Percentiles rank a stretch among this genome's conserved stretches.
Evolutionary conservation across 1,139 yeast species (phyloP).

Genomic region (Maudiozyma humilis): DNA sequence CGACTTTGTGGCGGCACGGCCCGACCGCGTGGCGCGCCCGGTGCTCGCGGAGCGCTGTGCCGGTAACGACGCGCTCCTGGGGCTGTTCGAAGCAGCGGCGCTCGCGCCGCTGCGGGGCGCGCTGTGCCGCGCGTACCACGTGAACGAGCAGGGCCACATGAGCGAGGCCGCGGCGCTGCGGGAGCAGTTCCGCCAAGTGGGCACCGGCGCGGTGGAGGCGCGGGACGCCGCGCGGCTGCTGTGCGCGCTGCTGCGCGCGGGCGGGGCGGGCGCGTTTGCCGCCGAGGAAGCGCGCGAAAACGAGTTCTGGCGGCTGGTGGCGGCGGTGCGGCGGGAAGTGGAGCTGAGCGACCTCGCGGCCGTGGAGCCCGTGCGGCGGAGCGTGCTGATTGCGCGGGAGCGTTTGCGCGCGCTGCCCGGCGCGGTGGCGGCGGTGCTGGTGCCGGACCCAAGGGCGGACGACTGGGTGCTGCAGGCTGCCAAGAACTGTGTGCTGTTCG

Average conservation of each 20-base stretch:
- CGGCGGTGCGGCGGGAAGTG: constrained; percentile 1
- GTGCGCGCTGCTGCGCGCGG: not conserved
- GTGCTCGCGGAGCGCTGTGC: not conserved
- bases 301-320: not conserved
- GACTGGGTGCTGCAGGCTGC: constrained; percentile 12
- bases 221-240: not conserved
- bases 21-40: too few species aligned
- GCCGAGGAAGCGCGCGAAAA: not conserved
- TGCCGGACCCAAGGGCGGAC: constrained; percentile 23
- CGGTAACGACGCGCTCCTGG: not conserved
- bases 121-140: not conserved
- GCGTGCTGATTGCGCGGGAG: constrained; percentile 1
- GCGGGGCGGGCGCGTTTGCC: not conserved
- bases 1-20: constrained; percentile 8
- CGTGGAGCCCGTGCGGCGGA: constrained; percentile 9
- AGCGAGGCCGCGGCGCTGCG: constrained; percentile 3
- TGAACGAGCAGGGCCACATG: constrained; percentile 8
- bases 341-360: constrained; percentile 4
- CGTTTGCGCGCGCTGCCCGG: not conserved
- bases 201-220: not conserved
- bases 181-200: constrained; percentile 5
- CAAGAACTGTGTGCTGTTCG: constrained; percentile 21
- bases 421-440: constrained; percentile 12
- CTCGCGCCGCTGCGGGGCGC: not conserved
- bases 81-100: not conserved